Evolutionary conservation across 208 protist species (phyloP), one percentile per base, ranked within the genome.

Genomic region (Borovskyia barvae): DNA sequence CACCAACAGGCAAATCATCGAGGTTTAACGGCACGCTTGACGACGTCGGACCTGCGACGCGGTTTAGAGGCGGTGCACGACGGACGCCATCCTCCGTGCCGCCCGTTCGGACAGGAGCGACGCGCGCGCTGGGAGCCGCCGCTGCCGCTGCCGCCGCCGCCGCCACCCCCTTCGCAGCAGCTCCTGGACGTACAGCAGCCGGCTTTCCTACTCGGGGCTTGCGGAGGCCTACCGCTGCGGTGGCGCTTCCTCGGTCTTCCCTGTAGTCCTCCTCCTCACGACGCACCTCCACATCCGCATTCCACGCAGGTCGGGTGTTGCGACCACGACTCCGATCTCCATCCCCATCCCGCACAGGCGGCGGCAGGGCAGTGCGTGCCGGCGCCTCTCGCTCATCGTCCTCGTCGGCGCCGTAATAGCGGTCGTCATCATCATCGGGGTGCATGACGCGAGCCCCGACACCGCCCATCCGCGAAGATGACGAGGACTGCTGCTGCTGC

Each of bases 241-340:
- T n/a, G n/a, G n/a, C n/a, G n/a, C n/a, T n/a, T n/a, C n/a, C n/a
- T n/a, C n/a, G n/a, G n/a, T n/a, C 37, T 45, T 66, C 22, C 30
- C 35, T 60, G 43, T 60, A 63, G 46, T 41, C 24, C 39, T 63
- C 30, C 2, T 74, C 53, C 12, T 51, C 57, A 40, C 75, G 42
- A 12, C 29, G 20, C 33, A 84, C 41, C 5, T 68, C 75, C 19
- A 85, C 58, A 39, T 88, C 85, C 25, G 60, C 73, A 58, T 87
- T 92, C 80, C 81, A 92, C 32, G 54, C 69, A 0, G 82, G 85
- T 42, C 77, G 77, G 22, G 55, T 60, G 29, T 28, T 39, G 6
- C 3, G 15, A 8, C 19, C 24, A 14, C 37, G 29, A 17, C 29
- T 42, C 42, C 29, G 14, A 19, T 40, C 32, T 28, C 42, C 29